These are phyloP conservation scores for Hibiscus tridactylites DNA, from an alignment of 345 rosid genomes.

Conservation along the genomic window DNA sequence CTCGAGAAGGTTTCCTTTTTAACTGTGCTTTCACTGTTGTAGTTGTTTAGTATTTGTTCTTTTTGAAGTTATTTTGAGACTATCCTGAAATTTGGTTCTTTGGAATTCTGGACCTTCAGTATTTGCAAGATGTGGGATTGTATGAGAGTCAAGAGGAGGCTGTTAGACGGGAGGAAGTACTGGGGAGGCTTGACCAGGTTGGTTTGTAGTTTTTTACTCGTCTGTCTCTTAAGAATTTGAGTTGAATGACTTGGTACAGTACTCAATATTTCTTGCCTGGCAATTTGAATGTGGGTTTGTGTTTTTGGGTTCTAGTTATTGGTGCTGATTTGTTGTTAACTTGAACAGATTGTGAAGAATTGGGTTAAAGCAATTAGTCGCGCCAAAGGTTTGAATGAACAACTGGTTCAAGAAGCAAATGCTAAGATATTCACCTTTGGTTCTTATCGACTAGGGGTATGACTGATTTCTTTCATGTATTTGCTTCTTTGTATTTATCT, in stretches of 20 bases:
- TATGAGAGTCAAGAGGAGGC: slow-evolving; percentile 90
- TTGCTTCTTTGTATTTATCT: not conserved
- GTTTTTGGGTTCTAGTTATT: slow-evolving; percentile 8
- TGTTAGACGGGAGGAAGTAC: slow-evolving; percentile 91
- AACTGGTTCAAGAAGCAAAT: slow-evolving; percentile 85
- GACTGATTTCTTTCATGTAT: slow-evolving; percentile 2
- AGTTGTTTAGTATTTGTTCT: not conserved
- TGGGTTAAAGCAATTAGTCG: slow-evolving; percentile 88
- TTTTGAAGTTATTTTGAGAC: not conserved
- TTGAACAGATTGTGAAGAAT: slow-evolving; percentile 74
- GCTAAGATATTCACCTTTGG: slow-evolving; percentile 98
- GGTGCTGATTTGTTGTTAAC: slow-evolving; percentile 6
- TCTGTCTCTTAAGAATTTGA: not conserved
- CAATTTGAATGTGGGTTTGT: not conserved
- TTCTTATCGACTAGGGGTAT: slow-evolving; percentile 97
- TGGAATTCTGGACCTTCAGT: slow-evolving; percentile 30
- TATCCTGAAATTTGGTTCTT: slow-evolving; percentile 11
- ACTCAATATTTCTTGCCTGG: not conserved
- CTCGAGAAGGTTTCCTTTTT: slow-evolving; percentile 68
- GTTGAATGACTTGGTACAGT: not conserved
- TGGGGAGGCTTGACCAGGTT: slow-evolving; percentile 97
- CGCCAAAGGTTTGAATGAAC: slow-evolving; percentile 77
- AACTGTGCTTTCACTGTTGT: slow-evolving; percentile 1
- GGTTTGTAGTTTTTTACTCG: not conserved
- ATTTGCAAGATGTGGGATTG: slow-evolving; percentile 70